Percentiles rank a stretch among this genome's conserved stretches.
phyloP scores from a whole-genome alignment of 768 basidiomycete species.

The Peribolospora baueri region DNA sequence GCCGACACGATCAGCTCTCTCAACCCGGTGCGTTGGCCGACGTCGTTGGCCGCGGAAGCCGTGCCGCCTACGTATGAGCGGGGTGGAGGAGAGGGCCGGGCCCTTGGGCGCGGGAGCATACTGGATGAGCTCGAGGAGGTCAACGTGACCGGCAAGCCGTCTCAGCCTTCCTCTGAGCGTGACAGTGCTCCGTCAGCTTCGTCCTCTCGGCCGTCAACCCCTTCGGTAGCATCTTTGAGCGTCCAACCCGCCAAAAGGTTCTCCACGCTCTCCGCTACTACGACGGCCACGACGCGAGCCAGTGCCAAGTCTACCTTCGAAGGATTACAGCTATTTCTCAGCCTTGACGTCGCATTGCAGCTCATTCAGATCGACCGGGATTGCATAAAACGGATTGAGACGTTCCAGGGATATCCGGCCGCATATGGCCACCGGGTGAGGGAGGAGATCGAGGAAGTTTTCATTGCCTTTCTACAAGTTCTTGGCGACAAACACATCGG shows the following conservation, averaged over 20 bases:
- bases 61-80: too few relatives aligned
- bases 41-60: too few relatives aligned
- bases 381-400: slow-evolving; percentile 71
- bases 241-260: too few relatives aligned
- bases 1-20: slow-evolving; percentile 24
- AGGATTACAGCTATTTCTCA: slow-evolving; percentile 65
- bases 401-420: slow-evolving; percentile 66
- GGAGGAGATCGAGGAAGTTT: slow-evolving; percentile 83
- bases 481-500: slow-evolving; percentile 54
- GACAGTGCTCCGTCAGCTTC: too few relatives aligned
- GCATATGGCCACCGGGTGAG: slow-evolving; percentile 62
- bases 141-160: too few relatives aligned
- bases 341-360: slow-evolving; percentile 69
- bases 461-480: slow-evolving; percentile 56
- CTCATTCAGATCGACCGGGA: slow-evolving; percentile 85
- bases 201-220: too few relatives aligned
- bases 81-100: too few relatives aligned
- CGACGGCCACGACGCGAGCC: not conserved
- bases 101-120: too few relatives aligned
- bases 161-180: too few relatives aligned
- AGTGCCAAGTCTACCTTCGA: slow-evolving; percentile 16
- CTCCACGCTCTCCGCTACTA: not conserved
- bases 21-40: slow-evolving; percentile 9
- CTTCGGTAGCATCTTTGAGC: too few relatives aligned
- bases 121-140: too few relatives aligned